Evolutionary conservation across 208 protist genomes (phyloP), one percentile per base, ranked within the genome.

Genomic region (Leishmania amazonensis): DNA sequence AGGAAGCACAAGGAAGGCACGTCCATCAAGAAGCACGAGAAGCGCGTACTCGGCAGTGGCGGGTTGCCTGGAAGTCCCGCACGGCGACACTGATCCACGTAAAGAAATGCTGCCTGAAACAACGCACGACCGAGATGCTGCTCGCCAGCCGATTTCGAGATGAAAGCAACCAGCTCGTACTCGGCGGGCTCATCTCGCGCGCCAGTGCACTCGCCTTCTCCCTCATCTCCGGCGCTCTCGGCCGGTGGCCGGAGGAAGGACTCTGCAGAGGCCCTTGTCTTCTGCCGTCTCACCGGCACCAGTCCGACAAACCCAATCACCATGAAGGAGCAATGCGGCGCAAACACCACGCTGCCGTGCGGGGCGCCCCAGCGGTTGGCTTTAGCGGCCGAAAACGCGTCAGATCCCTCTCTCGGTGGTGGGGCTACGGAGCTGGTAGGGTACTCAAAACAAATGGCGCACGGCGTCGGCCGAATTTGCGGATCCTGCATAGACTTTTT

Each of bases 91-190:
- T 91, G 88, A 28, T 83, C 76, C 53, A 83, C 80, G 73, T 89
- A 91, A 24, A 83, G 84, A 28, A 73, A 79, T 45, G 85, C 86
- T 24, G 88, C 88, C 19, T 84, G 79, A 70, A 89, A 89, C 35
- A 86, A 81, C 2, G 87, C 77, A 8, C 88, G 85, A 71, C 85
- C 81, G 31, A 91, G 81, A 60, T 87, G 83, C 78, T 89, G 85
- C 78, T 89, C 85, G 2, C 88, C 86, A 6, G 86, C 88, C 19
- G 88, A 88, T 67, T 91, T 91, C 11, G 86, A 83, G 24, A 91
- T 72, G 80, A 89, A 91, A 60, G 89, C 75, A 67, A 91, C 76
- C 15, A 79, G 81, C 57, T 84, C 81, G 81, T 80, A 80, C n/a
- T 67, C 47, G 31, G 73, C 70, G 3, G 68, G 40, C 24, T 40